A percentile compares a stretch with the other conserved stretches of the same genome.
Evolutionary conservation across 768 basidiomycete species (phyloP).

Genomic region (Dentipellis sp.): DNA sequence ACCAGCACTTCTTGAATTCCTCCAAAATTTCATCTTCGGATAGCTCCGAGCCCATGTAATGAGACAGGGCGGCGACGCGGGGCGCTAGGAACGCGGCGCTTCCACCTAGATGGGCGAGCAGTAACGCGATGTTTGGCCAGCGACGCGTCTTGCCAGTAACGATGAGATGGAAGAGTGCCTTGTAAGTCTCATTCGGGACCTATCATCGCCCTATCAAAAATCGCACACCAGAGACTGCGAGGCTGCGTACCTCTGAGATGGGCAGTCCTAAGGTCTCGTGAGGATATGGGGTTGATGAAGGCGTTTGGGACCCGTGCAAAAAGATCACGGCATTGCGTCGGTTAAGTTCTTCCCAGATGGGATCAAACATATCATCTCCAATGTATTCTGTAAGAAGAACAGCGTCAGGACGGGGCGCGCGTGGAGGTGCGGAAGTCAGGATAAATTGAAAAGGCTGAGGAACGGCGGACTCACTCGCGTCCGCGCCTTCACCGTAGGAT

Average conservation of each 20-base stretch:
- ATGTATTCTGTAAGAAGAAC: constrained; percentile 41
- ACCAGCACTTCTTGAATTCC: constrained; percentile 68
- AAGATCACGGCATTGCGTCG: constrained; percentile 53
- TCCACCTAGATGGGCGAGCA: constrained; percentile 72
- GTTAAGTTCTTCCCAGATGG: constrained; percentile 65
- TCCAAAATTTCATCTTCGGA: constrained; percentile 53
- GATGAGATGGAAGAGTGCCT: constrained; percentile 71
- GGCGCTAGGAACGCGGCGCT: constrained; percentile 54
- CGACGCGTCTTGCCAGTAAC: constrained; percentile 61
- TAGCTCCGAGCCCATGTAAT: constrained; percentile 62
- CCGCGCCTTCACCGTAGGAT: constrained; percentile 47
- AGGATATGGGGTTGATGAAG: constrained; percentile 55
- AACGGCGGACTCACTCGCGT: constrained; percentile 36
- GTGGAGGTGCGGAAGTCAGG: neutral
- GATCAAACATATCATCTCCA: constrained; percentile 53
- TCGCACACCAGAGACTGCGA: neutral
- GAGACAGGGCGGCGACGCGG: constrained; percentile 59
- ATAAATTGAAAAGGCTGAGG: neutral
- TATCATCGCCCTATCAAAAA: constrained; percentile 17
- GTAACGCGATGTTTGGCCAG: constrained; percentile 48
- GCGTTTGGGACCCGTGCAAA: constrained; percentile 61
- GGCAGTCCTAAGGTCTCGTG: constrained; percentile 59
- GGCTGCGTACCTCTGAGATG: constrained; percentile 45
- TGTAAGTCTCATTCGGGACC: constrained; percentile 80
- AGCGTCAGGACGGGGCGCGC: neutral